Conservation (phyloP, 331 rosid genomes). For the Prunus yedoensis region DNA sequence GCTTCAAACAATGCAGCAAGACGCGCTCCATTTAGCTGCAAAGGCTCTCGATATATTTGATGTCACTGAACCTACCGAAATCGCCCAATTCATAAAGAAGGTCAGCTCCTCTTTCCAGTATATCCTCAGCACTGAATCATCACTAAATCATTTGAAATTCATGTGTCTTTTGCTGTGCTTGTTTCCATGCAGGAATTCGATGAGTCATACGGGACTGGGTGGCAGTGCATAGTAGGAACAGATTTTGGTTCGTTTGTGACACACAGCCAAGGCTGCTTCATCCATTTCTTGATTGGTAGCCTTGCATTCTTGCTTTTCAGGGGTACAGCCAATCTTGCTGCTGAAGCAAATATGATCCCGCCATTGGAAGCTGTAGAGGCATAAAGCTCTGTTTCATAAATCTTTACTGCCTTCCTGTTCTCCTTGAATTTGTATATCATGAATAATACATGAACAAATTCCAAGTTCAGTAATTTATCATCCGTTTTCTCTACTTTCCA, state of each 20-base stretch:
- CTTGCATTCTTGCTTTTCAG: conserved; percentile 71
- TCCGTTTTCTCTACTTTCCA: not conserved
- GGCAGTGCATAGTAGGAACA: conserved; percentile 91
- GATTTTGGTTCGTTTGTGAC: conserved; percentile 92
- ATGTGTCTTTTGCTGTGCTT: not conserved
- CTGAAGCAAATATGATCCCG: conserved; percentile 35
- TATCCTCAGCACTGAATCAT: not conserved
- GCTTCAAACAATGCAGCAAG: conserved; percentile 73
- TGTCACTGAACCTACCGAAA: conserved; percentile 73
- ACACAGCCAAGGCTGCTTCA: conserved; percentile 69
- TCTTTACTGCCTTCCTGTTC: not conserved
- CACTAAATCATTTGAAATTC: not conserved
- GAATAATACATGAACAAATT: conserved; percentile 19
- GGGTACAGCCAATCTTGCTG: conserved; percentile 47
- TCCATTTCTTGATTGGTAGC: conserved; percentile 67
- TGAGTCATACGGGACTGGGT: conserved; percentile 56
- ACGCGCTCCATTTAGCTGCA: conserved; percentile 62
- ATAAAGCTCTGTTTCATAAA: conserved; percentile 6
- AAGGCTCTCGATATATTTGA: conserved; percentile 73
- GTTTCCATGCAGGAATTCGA: conserved; percentile 61
- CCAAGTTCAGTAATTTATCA: not conserved
- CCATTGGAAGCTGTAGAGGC: conserved; percentile 34
- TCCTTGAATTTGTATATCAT: not conserved
- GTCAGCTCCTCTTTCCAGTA: conserved; percentile 17
- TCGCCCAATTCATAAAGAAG: conserved; percentile 78